Evolutionary conservation across 345 rosid species (phyloP).

Genomic region (Populus euphratica): DNA sequence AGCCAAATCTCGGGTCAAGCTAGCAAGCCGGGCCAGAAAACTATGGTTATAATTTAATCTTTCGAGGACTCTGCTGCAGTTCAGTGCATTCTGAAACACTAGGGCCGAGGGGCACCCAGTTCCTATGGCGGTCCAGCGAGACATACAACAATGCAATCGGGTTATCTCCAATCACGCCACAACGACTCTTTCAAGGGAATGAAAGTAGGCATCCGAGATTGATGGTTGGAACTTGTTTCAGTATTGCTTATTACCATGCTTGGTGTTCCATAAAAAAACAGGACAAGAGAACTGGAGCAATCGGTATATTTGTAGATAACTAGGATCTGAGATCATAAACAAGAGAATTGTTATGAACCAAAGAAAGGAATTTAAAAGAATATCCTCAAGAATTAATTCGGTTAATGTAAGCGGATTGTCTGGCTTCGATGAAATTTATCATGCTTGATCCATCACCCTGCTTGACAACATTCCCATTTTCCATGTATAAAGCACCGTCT

Average conservation of each 20-base stretch:
- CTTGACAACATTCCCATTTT: constrained; percentile 67
- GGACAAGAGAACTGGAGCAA: not conserved
- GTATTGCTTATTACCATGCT: not conserved
- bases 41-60: no score
- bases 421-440: constrained; percentile 48
- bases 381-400: constrained; percentile 39
- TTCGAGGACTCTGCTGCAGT: no score
- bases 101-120: no score
- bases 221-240: not conserved
- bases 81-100: no score
- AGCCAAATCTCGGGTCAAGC: no score
- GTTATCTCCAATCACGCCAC: no score
- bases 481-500: constrained; percentile 90
- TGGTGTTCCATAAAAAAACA: not conserved
- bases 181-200: no score
- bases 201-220: not conserved
- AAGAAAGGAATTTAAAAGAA: not conserved
- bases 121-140: no score
- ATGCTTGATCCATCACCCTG: constrained; percentile 61
- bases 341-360: not conserved
- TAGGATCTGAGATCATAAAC: not conserved
- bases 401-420: constrained; percentile 51
- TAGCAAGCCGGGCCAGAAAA: no score
- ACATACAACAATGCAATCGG: no score
- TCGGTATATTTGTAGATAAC: not conserved